Evolutionary conservation across 768 basidiomycete genomes (phyloP), one percentile per base, ranked within the genome.

Genomic region (Collybiopsis confluens): DNA sequence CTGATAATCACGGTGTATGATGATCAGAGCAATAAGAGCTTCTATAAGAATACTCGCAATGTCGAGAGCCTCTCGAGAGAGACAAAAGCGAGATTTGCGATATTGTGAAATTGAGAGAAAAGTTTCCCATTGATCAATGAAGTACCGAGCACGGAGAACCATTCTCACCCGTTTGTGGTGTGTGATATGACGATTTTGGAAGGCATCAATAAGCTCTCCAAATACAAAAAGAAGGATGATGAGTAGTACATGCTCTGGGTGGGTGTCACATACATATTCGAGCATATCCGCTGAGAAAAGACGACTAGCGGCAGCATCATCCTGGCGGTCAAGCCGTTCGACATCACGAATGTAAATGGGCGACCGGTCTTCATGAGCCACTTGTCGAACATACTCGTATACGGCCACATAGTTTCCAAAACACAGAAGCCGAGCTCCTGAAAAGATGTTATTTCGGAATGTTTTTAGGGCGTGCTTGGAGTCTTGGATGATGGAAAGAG

Each of bases 401-500:
- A 51, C 24, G 1, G 54, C 38, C 7, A 47, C 7, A 26, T 55
- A 57, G 24, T 65, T 60, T 0, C 67, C 71, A 1, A 72, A 27
- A 1, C 55, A 51, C 1, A 69, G 55, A 0, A 62, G 33, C 0
- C 58, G 62, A 4, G 72, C 71, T 0, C 72, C 71, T 0, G 66
- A 63, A 52, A 65, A 69, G 0, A 70, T 33, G 27, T 74, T 68
- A 54, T 74, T 74, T 8, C 66, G 59, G 2, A 57, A 48, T 0
- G 70, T 75, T 49, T 74, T 75, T 16, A 64, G 54, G 0, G 46
- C 59, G 48, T 74, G 73, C 30, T 71, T 71, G 2, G 68, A 64
- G 45, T 73, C 72, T 52, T 73, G 73, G 16, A 69, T 55, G 35
- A 65, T 67, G 10, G 61, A 59, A n/a, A 69, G 46, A 0, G 61